A percentile compares a stretch with the other conserved stretches of the same genome.
Conservation (phyloP, 2,329 filamentous ascomycete genomes). For the Trichoderma sp. region DNA sequence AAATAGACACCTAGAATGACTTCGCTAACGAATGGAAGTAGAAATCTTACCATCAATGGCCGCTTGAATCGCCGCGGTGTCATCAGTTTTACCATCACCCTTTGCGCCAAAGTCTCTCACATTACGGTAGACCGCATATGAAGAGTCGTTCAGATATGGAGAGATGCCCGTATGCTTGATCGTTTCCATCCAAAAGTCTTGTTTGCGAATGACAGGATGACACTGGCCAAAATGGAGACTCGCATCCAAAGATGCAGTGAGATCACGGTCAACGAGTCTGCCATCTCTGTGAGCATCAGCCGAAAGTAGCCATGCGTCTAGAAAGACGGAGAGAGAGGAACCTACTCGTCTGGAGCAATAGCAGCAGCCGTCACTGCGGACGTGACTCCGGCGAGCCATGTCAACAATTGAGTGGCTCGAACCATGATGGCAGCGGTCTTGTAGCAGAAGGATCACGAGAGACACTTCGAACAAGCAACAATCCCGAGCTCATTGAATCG, state of each 20-base stretch:
- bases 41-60: conserved; percentile 52
- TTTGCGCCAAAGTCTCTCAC: conserved; percentile 32
- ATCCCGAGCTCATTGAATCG: not conserved
- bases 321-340: not conserved
- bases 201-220: not conserved
- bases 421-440: not conserved
- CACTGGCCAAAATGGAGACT: conserved; percentile 8
- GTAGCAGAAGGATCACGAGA: not conserved
- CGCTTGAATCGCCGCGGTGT: conserved; percentile 77
- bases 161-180: conserved; percentile 29
- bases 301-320: not conserved
- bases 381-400: conserved; percentile 10
- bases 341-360: conserved; percentile 8
- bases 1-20: no score
- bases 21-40: not conserved
- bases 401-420: not conserved
- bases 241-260: not conserved
- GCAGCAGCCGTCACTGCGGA: conserved; percentile 8
- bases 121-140: conserved; percentile 32
- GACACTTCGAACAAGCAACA: not conserved
- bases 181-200: conserved; percentile 29
- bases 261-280: not conserved
- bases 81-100: conserved; percentile 36
- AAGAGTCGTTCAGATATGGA: conserved; percentile 30
- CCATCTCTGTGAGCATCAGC: not conserved